These are phyloP conservation scores for Thielaviopsis musarum DNA, from an alignment of 2,329 filamentous ascomycete species.

Conservation along the genomic window DNA sequence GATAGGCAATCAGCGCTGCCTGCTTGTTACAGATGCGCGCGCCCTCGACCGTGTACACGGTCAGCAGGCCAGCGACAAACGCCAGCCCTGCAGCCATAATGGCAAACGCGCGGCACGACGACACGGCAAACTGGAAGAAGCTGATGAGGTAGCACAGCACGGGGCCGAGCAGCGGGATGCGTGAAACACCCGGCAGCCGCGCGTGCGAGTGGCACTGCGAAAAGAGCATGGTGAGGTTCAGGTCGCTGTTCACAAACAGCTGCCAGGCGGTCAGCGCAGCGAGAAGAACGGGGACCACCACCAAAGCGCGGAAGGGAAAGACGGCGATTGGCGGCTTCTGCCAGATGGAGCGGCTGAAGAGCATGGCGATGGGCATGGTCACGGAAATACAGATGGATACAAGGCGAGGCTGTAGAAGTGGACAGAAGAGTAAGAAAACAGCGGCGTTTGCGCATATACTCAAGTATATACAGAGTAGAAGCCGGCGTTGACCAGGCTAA, in stretches of 20 bases:
- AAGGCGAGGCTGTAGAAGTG: too few species aligned
- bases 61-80: conserved; percentile 30
- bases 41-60: conserved; percentile 32
- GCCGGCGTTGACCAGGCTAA: too few species aligned
- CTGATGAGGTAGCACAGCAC: conserved; percentile 32
- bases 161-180: conserved; percentile 28
- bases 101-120: conserved; percentile 24
- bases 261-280: conserved; percentile 24
- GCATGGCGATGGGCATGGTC: not conserved
- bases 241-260: conserved; percentile 30
- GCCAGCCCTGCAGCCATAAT: conserved; percentile 26
- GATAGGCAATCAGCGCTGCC: conserved; percentile 22
- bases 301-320: conserved; percentile 34
- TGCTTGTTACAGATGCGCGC: conserved; percentile 26
- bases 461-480: too few species aligned
- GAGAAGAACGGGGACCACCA: conserved; percentile 32
- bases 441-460: too few species aligned
- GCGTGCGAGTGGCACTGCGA: conserved; percentile 35
- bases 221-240: conserved; percentile 34
- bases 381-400: not conserved
- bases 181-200: conserved; percentile 27
- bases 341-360: conserved; percentile 2
- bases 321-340: conserved; percentile 30
- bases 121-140: conserved; percentile 30
- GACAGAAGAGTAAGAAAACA: too few species aligned